Conservation (phyloP, 139 green algal species). For the Mychonastes homosphaera region DNA sequence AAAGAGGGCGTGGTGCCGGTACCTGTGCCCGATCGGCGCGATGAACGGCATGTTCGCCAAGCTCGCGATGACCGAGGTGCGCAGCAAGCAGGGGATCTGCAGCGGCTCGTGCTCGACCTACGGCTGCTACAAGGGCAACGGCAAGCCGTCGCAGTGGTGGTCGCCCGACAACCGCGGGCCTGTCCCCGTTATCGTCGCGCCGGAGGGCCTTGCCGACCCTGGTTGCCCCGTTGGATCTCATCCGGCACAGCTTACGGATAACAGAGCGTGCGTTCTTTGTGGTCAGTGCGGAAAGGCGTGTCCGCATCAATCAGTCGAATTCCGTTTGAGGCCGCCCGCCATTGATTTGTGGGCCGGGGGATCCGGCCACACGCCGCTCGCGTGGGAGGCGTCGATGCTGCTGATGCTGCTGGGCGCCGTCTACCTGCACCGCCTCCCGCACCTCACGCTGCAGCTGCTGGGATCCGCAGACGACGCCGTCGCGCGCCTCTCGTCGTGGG, state of each 20-base stretch:
- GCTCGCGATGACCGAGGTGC: constrained; percentile 64
- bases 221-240: neutral
- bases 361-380: constrained; percentile 39
- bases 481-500: neutral
- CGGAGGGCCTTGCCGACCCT: constrained; percentile 4
- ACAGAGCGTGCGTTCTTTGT: neutral
- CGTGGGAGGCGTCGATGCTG: constrained; percentile 47
- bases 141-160: neutral
- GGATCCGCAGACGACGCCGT: neutral
- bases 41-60: constrained; percentile 87
- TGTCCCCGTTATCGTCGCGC: constrained; percentile 1
- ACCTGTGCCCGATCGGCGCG: constrained; percentile 65
- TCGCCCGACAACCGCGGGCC: neutral
- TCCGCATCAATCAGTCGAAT: neutral
- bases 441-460: neutral
- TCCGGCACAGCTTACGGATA: neutral
- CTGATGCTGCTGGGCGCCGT: constrained; percentile 65
- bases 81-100: constrained; percentile 67
- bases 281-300: neutral
- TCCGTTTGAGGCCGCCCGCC: neutral
- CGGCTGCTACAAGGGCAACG: constrained; percentile 39
- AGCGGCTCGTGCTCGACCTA: constrained; percentile 46
- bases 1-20: constrained; percentile 63
- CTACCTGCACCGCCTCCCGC: constrained; percentile 33
- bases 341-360: constrained; percentile 18